Conservation (phyloP, 495 filamentous ascomycete species). For the Rostrohypoxylon terebratum region DNA sequence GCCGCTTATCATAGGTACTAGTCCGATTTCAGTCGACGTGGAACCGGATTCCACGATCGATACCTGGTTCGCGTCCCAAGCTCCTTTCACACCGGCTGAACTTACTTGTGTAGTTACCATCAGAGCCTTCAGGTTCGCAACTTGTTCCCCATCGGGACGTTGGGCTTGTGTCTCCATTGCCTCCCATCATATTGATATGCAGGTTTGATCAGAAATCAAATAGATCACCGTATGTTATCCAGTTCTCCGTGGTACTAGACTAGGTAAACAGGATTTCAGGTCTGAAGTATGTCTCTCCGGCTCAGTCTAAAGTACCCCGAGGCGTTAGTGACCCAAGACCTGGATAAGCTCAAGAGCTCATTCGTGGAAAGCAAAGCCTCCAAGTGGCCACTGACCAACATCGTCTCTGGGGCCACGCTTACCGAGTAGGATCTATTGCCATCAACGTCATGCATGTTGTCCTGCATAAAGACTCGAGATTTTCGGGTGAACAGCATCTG, state of each 20-base stretch:
- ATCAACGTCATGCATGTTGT: constrained; percentile 44
- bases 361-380: constrained; percentile 35
- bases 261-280: constrained; percentile 18
- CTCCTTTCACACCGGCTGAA: constrained; percentile 5
- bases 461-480: constrained; percentile 35
- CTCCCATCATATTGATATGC: constrained; percentile 43
- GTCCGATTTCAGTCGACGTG: constrained; percentile 11
- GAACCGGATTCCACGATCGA: constrained; percentile 14
- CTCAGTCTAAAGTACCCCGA: constrained; percentile 3
- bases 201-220: constrained; percentile 39
- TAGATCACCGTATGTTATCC: constrained; percentile 28
- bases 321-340: constrained; percentile 20
- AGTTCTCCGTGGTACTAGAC: constrained; percentile 31
- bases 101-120: constrained; percentile 26
- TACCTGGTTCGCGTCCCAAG: constrained; percentile 35
- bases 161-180: constrained; percentile 35
- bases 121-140: constrained; percentile 18
- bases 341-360: constrained; percentile 31
- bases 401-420: constrained; percentile 20
- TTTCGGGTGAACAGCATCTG: constrained; percentile 32
- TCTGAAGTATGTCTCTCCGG: constrained; percentile 31
- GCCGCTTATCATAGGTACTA: constrained; percentile 14
- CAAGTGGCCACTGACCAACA: constrained; percentile 25
- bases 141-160: constrained; percentile 31
- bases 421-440: constrained; percentile 37